Evolutionary conservation across 2,329 filamentous ascomycete genomes (phyloP).

Genomic region (Bipolaris bicolor): DNA sequence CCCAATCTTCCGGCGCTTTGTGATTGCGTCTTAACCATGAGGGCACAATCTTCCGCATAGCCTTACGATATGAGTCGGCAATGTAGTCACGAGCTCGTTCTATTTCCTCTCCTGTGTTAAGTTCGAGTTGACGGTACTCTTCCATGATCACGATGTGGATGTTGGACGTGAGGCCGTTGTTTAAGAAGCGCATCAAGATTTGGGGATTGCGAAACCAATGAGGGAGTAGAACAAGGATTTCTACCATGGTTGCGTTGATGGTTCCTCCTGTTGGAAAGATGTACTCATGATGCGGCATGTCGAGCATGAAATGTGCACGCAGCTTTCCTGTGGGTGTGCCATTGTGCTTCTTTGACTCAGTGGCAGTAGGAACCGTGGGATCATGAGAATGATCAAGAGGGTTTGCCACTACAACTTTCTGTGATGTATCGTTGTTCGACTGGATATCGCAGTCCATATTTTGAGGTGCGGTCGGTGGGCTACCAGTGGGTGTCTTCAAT

Average conservation of each 20-base stretch:
- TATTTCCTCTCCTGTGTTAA: constrained; percentile 4
- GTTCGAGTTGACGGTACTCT: constrained; percentile 14
- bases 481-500: background rate
- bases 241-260: constrained; percentile 27
- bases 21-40: constrained; percentile 21
- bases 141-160: constrained; percentile 26
- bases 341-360: background rate
- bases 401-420: too few species aligned
- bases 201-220: constrained; percentile 25
- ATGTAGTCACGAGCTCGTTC: constrained; percentile 17
- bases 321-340: background rate
- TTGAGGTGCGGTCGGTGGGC: background rate
- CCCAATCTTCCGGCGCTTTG: constrained; percentile 14
- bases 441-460: background rate
- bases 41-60: constrained; percentile 17
- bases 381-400: background rate
- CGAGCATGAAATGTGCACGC: constrained; percentile 5
- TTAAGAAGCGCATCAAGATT: constrained; percentile 19
- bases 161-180: constrained; percentile 20
- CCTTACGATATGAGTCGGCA: constrained; percentile 24
- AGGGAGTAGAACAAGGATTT: constrained; percentile 24
- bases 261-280: background rate
- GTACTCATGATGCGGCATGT: constrained; percentile 19
- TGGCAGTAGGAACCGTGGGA: background rate
- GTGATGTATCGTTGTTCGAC: background rate